phyloP scores from a whole-genome alignment of 495 filamentous ascomycete species.

The Tuber microsphaerosporum region DNA sequence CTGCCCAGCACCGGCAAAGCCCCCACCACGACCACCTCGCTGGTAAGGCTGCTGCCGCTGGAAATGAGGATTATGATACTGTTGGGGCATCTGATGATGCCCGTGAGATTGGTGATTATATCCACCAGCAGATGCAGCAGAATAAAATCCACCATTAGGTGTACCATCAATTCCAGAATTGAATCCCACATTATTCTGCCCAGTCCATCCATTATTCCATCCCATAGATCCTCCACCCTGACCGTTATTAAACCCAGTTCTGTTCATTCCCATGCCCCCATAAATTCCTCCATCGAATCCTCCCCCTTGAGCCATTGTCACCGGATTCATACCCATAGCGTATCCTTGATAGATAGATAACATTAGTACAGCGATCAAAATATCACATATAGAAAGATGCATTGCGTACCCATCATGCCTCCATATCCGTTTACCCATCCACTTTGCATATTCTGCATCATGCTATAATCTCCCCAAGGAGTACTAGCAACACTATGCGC shows the following conservation, averaged over 20 bases:
- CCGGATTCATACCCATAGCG: slow-evolving; percentile 62
- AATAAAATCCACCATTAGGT: slow-evolving; percentile 44
- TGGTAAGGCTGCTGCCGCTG: slow-evolving; percentile 41
- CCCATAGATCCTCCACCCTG: slow-evolving; percentile 61
- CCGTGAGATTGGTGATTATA: slow-evolving; percentile 43
- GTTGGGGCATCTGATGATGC: slow-evolving; percentile 42
- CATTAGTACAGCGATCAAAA: slow-evolving; percentile 11
- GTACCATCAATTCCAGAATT: slow-evolving; percentile 65
- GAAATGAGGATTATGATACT: slow-evolving; percentile 43
- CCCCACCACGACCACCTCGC: slow-evolving; percentile 38
- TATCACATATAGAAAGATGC: slow-evolving; percentile 3
- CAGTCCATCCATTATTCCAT: slow-evolving; percentile 58
- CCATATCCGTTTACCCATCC: slow-evolving; percentile 37
- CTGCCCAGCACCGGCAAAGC: slow-evolving; percentile 30
- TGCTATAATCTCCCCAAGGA: slow-evolving; percentile 62
- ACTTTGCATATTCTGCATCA: slow-evolving; percentile 49
- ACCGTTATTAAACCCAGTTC: slow-evolving; percentile 62
- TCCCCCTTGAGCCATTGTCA: slow-evolving; percentile 73
- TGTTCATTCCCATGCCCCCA: slow-evolving; percentile 75
- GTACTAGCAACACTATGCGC: slow-evolving; percentile 46
- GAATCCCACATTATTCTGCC: slow-evolving; percentile 54
- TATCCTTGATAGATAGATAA: slow-evolving; percentile 25
- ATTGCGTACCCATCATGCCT: slow-evolving; percentile 72
- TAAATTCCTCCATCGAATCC: slow-evolving; percentile 59
- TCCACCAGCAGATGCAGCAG: slow-evolving; percentile 43